Conservation (phyloP, 371 early-diverging fungal genomes). For the Mycotypha africana region DNA sequence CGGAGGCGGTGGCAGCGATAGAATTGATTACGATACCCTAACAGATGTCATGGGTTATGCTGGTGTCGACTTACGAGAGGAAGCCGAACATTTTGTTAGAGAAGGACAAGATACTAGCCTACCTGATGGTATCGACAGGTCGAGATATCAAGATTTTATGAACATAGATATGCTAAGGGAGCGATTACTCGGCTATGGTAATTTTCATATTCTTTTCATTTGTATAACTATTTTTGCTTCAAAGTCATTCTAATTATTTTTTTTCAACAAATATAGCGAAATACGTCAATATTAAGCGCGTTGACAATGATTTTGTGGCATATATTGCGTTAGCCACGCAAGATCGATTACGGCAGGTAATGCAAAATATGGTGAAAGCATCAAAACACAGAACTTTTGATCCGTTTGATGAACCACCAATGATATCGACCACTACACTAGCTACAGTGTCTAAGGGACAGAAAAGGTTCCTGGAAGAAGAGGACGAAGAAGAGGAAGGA, state of each 20-base stretch:
- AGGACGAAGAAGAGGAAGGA: slow-evolving; percentile 43
- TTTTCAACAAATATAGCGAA: slow-evolving; percentile 32
- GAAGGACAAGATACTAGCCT: slow-evolving; percentile 31
- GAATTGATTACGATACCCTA: slow-evolving; percentile 58
- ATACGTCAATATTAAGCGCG: slow-evolving; percentile 31
- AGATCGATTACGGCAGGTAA: slow-evolving; percentile 57
- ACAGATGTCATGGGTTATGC: slow-evolving; percentile 85
- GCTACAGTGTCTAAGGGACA: no score
- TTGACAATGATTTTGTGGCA: slow-evolving; percentile 63
- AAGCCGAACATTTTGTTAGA: slow-evolving; percentile 48
- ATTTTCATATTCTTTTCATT: no score
- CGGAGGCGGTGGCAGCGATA: slow-evolving; percentile 15
- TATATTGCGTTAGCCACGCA: slow-evolving; percentile 72
- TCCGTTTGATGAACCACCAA: slow-evolving; percentile 54
- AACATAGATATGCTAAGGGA: slow-evolving; percentile 37
- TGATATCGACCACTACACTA: no score
- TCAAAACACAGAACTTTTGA: slow-evolving; percentile 71
- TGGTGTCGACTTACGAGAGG: slow-evolving; percentile 79
- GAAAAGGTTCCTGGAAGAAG: no score
- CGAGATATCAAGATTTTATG: slow-evolving; percentile 53
- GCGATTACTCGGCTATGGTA: slow-evolving; percentile 42
- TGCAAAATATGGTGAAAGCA: slow-evolving; percentile 65
- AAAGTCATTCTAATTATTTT: no score
- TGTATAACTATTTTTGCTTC: no score
- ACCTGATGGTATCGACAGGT: slow-evolving; percentile 41